Base-by-base conservation (phyloP, 805 yeast species). In the Starmerella vaccinii region DNA sequence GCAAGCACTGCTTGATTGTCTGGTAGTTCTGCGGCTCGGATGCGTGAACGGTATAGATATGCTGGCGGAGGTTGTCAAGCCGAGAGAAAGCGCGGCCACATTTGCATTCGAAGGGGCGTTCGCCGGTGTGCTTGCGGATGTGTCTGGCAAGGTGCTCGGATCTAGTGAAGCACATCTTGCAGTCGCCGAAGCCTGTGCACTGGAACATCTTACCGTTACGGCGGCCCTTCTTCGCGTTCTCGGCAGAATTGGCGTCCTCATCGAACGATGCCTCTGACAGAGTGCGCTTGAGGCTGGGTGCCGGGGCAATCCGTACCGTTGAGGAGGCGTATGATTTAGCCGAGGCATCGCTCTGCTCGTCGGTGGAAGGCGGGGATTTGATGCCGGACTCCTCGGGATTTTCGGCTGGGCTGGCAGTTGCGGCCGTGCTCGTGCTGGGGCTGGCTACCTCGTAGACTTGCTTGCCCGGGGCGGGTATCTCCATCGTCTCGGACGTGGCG, bases 91-190 rank as follows among this genome's bases (percentile, higher is more conserved):
- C 76, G 62, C 88, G 80, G 30, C 80, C 71, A 64, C 82, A 83
- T 45, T 82, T 82, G 65, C 97, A 88, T 49, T 84, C 79, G 65
- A 87, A 88, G 2, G 97, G 97, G 51, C 95, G 72, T 65, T 88
- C 97, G 39, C 96, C 97, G 0, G 96, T 89, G 65, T 88, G 97
- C 61, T 88, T 89, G 52, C 96, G 71, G 49, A 89, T 82, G 68
- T 88, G 97, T 52, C 97, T 73, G 1, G 95, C 95, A 58, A 88
- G 73, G 67, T 89, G 97, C 64, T 89, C 97, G 8, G 92, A 82
- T 46, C 97, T 73, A 2, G 95, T 84, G 66, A 88, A 88, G 6
- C 89, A 76, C 95, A 89, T 88, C 50, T 71, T 72, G 67, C 97
- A 88, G 57, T 82, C 88, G 19, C 86, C 86, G 63, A 76, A 89